phyloP scores from a whole-genome alignment of 345 rosid species.

The Syzygium jambos region DNA sequence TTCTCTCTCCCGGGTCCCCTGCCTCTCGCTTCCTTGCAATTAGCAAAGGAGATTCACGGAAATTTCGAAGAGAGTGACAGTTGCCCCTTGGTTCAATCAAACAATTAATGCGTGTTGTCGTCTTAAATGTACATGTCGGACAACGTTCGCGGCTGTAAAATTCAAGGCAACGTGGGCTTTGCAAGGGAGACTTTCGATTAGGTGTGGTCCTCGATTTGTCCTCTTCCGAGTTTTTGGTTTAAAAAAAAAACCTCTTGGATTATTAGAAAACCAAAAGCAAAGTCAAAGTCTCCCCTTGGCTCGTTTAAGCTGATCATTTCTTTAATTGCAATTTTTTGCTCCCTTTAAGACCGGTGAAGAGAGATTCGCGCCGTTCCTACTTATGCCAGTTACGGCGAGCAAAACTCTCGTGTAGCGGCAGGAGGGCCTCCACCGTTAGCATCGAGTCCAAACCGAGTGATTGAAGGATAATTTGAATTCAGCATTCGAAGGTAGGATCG shows the following conservation, averaged over 20 bases:
- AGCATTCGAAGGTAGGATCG: background rate
- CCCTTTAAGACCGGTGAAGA: background rate
- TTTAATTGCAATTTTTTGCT: background rate
- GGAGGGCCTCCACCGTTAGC: background rate
- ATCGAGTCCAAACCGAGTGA: no score
- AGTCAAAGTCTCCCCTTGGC: background rate
- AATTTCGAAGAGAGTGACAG: background rate
- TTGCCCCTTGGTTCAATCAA: background rate
- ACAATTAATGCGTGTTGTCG: background rate
- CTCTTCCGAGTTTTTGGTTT: background rate
- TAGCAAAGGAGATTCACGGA: background rate
- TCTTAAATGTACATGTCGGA: background rate
- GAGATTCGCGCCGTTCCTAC: fast-evolving
- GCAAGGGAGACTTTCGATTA: background rate
- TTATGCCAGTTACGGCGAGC: fast-evolving
- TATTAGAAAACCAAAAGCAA: background rate
- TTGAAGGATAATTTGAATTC: background rate
- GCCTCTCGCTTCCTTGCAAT: background rate
- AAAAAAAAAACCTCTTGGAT: background rate
- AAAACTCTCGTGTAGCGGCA: background rate
- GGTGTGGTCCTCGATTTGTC: background rate
- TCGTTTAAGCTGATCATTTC: background rate
- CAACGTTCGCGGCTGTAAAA: background rate
- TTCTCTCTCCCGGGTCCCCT: background rate
- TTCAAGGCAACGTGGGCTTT: background rate